Conservation (phyloP, 2,329 filamentous ascomycete genomes). For the Aphanocladium album region DNA sequence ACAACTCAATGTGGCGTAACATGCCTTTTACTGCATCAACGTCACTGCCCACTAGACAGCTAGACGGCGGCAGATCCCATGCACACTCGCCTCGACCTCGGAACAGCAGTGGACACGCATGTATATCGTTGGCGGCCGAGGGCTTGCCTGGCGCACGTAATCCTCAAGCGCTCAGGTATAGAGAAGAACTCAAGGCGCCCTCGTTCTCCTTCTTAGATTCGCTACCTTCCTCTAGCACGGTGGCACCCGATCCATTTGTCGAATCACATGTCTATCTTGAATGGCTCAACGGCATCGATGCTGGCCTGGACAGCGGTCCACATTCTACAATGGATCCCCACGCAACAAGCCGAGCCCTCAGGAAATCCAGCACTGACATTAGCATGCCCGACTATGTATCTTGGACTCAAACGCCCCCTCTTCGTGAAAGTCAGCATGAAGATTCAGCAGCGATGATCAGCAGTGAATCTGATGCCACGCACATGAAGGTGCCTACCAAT, state of each 20-base stretch:
- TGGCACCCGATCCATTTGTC: constrained; percentile 18
- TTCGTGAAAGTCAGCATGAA: background rate
- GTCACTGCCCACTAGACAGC: constrained; percentile 35
- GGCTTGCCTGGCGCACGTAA: background rate
- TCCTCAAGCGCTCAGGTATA: background rate
- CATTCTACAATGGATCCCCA: background rate
- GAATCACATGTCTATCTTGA: constrained; percentile 24
- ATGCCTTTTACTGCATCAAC: constrained; percentile 37
- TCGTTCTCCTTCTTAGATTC: background rate
- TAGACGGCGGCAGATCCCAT: constrained; percentile 52
- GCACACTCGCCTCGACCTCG: constrained; percentile 53
- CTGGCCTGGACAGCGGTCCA: constrained; percentile 4
- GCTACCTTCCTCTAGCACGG: background rate
- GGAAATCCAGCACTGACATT: constrained; percentile 32
- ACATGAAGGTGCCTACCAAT: constrained; percentile 37
- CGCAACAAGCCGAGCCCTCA: background rate
- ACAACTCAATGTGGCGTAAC: constrained; percentile 61
- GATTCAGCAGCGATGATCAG: constrained; percentile 24
- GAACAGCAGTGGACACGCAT: background rate
- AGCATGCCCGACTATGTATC: constrained; percentile 39
- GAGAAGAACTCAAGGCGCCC: background rate
- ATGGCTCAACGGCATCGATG: constrained; percentile 22
- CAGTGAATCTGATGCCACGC: constrained; percentile 21
- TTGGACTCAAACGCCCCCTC: constrained; percentile 14
- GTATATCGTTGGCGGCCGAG: background rate